Evolutionary conservation across 2,329 filamentous ascomycete species (phyloP), one percentile per base, ranked within the genome.

Genomic region (Penicillium sp.): DNA sequence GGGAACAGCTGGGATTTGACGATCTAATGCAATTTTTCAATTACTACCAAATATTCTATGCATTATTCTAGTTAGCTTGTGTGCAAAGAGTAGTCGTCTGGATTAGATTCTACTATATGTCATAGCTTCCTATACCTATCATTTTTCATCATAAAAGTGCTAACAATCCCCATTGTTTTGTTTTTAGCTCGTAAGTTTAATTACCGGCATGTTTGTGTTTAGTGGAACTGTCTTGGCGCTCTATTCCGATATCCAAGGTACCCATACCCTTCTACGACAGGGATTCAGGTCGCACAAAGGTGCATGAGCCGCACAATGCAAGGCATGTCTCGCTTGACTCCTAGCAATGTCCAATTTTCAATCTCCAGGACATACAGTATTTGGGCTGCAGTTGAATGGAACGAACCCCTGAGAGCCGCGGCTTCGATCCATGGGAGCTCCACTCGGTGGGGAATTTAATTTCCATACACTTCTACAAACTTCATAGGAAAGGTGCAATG

Each of bases 361-460:
- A 15, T 14, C 2, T 11, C 29, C 15, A 5, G 6, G 14, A 26
- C 6, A 15, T 14, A 4, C n/a, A 12, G 47, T 15, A 26, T 20
- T 12, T 4, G 6, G 12, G 23, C 20, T 23, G 44, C 45, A 37
- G 41, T 49, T 41, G 54, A 15, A 40, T 49, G 57, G 55, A 54
- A 57, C 51, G 57, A 64, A 65, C 63, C 63, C 63, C 63, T 65
- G 63, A 65, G 57, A 58, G 55, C 57, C 54, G 47, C 55, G 31
- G 35, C 15, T 41, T 37, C 48, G 49, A 54, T 48, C 51, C 57
- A 47, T 33, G 49, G 47, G 42, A 53, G 46, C 35, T 56, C 61
- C 53, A 54, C 51, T 31, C 6, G 31, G 57, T 62, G 57, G 62
- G 55, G 62, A 56, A 53, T 47, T 22, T 44, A 52, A 35, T 51